Evolutionary conservation across 768 basidiomycete species (phyloP), one percentile per base, ranked within the genome.

Genomic region (Hysterangium stoloniferum): DNA sequence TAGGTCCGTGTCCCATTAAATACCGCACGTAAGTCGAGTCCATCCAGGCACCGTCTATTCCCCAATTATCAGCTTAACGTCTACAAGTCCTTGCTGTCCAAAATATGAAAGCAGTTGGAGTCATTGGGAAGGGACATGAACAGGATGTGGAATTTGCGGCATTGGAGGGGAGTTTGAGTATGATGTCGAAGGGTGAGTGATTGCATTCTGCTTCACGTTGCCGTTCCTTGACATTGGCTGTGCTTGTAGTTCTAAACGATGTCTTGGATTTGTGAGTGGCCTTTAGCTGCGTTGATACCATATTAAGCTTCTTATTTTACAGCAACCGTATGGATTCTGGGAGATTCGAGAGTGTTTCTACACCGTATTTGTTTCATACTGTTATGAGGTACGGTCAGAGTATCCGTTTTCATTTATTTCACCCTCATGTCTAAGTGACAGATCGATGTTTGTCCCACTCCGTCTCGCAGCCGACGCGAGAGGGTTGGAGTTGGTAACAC

Each of bases 1-100:
- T 45, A 45, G 44, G 75, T 76, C 40, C 65, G 76, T 29, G 75
- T 77, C 2, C 76, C 75, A 24, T 67, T 77, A 56, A 76, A 76
- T 55, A 74, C 74, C 12, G 74, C 74, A 1, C 58, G 63, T 66
- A 8, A 31, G 54, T 37, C 17, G 33, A 12, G 52, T 45, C n/a
- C n/a, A n/a, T n/a, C n/a, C n/a, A n/a, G n/a, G n/a, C n/a, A 19
- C 9, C n/a, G 9, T n/a, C 15, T 19, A 17, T 15, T 34, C 13
- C 22, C 48, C 46, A 40, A 53, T 28, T 15, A 9, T 15, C 40
- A 2, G 17, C 12, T 43, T 15, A 6, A 12, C 32, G 45, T 17
- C 34, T 24, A 15, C 22, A 17, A 64, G 68, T 62, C 32, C 61
- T 75, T 13, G 72, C 73, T 2, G 65, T 74, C 8, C 73, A 75